Evolutionary conservation across 352 stramenopile species (phyloP).

Genomic region (Pythium graminicola): DNA sequence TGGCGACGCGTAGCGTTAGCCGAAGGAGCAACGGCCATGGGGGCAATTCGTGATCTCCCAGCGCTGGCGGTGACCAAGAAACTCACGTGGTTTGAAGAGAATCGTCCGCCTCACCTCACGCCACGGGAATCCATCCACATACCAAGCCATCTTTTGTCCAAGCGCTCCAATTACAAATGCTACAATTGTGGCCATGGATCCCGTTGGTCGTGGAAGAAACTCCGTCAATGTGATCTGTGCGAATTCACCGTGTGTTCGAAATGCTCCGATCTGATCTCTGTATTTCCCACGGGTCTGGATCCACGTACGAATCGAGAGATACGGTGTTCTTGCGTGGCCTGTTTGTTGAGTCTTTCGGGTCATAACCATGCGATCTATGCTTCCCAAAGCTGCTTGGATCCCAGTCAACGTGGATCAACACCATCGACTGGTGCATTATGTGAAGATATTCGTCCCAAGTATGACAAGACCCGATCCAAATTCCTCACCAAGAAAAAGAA

Average conservation of each 20-base stretch:
- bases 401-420: constrained; percentile 11
- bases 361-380: constrained; percentile 10
- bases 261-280: constrained; percentile 3
- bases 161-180: constrained; percentile 12
- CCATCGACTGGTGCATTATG: constrained; percentile 6
- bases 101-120: constrained; percentile 11
- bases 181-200: constrained; percentile 6
- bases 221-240: constrained; percentile 5
- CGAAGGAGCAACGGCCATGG: constrained; percentile 6
- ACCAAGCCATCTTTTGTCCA: too few species aligned
- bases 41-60: constrained; percentile 12
- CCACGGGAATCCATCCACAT: background rate
- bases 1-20: constrained; percentile 13
- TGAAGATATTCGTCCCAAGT: constrained; percentile 20
- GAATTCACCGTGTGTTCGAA: constrained; percentile 6
- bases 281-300: constrained; percentile 7
- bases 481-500: constrained; percentile 11
- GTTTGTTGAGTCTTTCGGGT: constrained; percentile 1
- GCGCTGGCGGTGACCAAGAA: constrained; percentile 19
- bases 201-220: constrained; percentile 14
- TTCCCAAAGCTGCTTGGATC: constrained; percentile 13
- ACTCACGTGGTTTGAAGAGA: constrained; percentile 18
- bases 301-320: constrained; percentile 4
- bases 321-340: constrained; percentile 11
- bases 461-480: constrained; percentile 16